Percentiles rank a stretch among this genome's conserved stretches.
These are phyloP conservation scores for Apostasia shenzhenica DNA, from an alignment of 106 monocot species.

Conservation along the genomic window DNA sequence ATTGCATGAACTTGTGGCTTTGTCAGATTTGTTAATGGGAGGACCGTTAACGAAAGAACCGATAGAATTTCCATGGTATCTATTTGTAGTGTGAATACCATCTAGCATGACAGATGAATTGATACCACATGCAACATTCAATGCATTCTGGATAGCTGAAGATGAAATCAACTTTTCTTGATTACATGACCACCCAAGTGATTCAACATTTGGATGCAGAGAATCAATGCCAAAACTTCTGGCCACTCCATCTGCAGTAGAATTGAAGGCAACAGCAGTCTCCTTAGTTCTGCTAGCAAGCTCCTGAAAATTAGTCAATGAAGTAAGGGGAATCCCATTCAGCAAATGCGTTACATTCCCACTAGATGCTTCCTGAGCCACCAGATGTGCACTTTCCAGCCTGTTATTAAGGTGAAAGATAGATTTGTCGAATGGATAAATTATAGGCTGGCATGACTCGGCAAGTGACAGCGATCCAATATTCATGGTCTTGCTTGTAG, in stretches of 20 bases:
- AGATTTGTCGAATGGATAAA: slow-evolving; percentile 1
- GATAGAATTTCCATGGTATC: background rate
- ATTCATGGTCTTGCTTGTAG: slow-evolving; percentile 1
- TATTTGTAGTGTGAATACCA: background rate
- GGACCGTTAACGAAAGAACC: slow-evolving; percentile 1
- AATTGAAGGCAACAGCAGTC: background rate
- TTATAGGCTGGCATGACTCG: background rate
- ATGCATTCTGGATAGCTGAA: background rate
- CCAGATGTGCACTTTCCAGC: slow-evolving; percentile 2
- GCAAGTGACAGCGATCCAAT: background rate
- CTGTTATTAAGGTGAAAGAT: background rate
- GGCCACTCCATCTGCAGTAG: background rate
- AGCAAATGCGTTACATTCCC: background rate
- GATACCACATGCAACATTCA: background rate
- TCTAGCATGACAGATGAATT: background rate
- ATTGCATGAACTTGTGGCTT: background rate
- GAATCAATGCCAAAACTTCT: slow-evolving; percentile 1
- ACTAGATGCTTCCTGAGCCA: background rate
- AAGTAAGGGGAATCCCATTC: background rate
- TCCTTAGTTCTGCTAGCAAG: background rate
- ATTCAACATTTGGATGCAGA: slow-evolving; percentile 2
- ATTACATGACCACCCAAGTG: slow-evolving; percentile 2
- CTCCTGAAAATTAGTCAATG: background rate
- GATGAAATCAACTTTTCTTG: slow-evolving; percentile 2
- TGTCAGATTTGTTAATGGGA: background rate